Evolutionary conservation across 1,284 basidiomycete genomes (phyloP).

Genomic region (Anthracocystis walkeri): DNA sequence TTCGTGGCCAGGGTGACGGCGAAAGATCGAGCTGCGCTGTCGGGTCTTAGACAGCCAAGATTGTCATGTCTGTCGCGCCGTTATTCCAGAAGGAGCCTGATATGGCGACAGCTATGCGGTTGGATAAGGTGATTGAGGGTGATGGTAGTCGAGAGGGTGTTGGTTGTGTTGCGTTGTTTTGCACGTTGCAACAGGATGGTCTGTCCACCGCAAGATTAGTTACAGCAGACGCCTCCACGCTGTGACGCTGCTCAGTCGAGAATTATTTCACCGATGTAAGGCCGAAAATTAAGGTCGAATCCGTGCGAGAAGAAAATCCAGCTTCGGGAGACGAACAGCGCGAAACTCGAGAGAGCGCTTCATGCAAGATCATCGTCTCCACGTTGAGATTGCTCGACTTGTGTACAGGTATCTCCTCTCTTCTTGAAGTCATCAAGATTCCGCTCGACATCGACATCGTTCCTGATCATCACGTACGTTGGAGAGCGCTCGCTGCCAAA

Average conservation of each 20-base stretch:
- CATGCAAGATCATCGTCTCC: conserved; percentile 39
- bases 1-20: not conserved
- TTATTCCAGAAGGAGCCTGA: not conserved
- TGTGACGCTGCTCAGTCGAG: not conserved
- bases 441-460: conserved; percentile 21
- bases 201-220: conserved; percentile 7
- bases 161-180: not conserved
- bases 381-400: not conserved
- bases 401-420: not conserved
- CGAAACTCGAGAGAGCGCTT: conserved; percentile 15
- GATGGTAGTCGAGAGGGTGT: not conserved
- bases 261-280: conserved; percentile 1
- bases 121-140: not conserved
- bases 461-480: conserved; percentile 31
- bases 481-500: not conserved
- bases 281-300: conserved; percentile 1
- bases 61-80: conserved; percentile 7
- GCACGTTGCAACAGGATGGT: not conserved
- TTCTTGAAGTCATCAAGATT: conserved; percentile 9
- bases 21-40: conserved; percentile 4
- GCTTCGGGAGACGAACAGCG: conserved; percentile 20
- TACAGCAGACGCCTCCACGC: conserved; percentile 9
- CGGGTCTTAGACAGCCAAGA: not conserved
- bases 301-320: conserved; percentile 33
- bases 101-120: not conserved